Base-by-base conservation (phyloP, 345 rosid genomes). In the Brassica nigra region DNA sequence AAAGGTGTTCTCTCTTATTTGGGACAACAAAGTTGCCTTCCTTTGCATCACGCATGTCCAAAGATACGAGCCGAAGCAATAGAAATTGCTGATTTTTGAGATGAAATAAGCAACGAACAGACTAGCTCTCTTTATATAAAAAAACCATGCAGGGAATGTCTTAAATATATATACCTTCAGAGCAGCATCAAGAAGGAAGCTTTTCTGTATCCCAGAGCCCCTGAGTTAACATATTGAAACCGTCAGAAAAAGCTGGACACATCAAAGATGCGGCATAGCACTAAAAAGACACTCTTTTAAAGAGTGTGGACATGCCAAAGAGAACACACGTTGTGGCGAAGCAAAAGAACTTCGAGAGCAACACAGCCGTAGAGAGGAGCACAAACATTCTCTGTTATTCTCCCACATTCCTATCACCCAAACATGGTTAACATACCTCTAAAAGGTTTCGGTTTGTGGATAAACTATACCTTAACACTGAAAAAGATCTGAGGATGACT, bases 241-340 rank as follows among this genome's bases (percentile, higher is more conserved):
- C 34, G 6, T 47, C 9, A 28, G 15, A 14, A 62, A 28, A 23
- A 62, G 30, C 47, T 68, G 12, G 11, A 55, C 30, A 10, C 20
- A 23, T 54, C 64, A 18, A 65, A 54, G 31, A 10, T 23, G 27
- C 27, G 27, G 30, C 54, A 3, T 14, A 54, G 23, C 61, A 68
- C 18, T 49, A 33, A 31, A 57, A 44, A 11, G 67, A 54, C 27
- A 23, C 27, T 23, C 27, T 23, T 23, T 23, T 23, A 23, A 23
- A 23, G 27, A 54, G 54, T 49, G 55, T 49, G 44, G 67, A 42
- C 12, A 30, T 27, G 20, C 9, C 49, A 9, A 9, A 66, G 65
- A 74, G 76, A 84, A 64, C 89, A 86, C 73, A 93, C 98, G 73
- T 87, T 91, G 87, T 93, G 98, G 20, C 93, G 92, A 73, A 93